Evolutionary conservation across 2,329 filamentous ascomycete species (phyloP).

Genomic region (Teratosphaeria nubilosa): DNA sequence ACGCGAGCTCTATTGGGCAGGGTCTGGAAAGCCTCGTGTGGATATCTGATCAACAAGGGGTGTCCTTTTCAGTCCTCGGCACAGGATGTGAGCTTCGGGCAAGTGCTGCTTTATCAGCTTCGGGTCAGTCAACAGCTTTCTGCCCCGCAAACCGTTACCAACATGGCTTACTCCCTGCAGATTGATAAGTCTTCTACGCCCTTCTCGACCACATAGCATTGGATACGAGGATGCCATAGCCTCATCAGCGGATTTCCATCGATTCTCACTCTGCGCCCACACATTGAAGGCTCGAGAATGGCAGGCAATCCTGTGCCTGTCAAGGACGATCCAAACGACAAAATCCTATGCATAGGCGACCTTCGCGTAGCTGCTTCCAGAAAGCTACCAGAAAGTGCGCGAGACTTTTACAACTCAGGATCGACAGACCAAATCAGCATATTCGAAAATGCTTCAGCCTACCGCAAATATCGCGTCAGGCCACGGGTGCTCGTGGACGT

Average conservation of each 20-base stretch:
- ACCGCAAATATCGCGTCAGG: slow-evolving; percentile 32
- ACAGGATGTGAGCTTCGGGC: background rate
- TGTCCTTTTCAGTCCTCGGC: background rate
- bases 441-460: slow-evolving; percentile 44
- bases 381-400: slow-evolving; percentile 8
- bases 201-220: background rate
- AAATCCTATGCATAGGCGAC: slow-evolving; percentile 29
- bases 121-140: background rate
- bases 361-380: slow-evolving; percentile 18
- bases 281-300: slow-evolving; percentile 1
- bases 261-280: background rate
- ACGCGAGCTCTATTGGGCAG: background rate
- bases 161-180: background rate
- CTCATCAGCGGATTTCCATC: background rate
- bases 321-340: slow-evolving; percentile 1
- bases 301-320: slow-evolving; percentile 7
- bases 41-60: background rate
- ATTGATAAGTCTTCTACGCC: background rate
- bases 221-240: background rate
- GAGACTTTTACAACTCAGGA: slow-evolving; percentile 49
- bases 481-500: slow-evolving; percentile 29
- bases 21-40: background rate
- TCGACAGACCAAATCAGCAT: slow-evolving; percentile 46
- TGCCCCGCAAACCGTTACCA: background rate
- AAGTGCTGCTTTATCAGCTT: background rate